Evolutionary conservation across 2,329 filamentous ascomycete genomes (phyloP), one percentile per base, ranked within the genome.

Genomic region (Aspergillus amoenus): DNA sequence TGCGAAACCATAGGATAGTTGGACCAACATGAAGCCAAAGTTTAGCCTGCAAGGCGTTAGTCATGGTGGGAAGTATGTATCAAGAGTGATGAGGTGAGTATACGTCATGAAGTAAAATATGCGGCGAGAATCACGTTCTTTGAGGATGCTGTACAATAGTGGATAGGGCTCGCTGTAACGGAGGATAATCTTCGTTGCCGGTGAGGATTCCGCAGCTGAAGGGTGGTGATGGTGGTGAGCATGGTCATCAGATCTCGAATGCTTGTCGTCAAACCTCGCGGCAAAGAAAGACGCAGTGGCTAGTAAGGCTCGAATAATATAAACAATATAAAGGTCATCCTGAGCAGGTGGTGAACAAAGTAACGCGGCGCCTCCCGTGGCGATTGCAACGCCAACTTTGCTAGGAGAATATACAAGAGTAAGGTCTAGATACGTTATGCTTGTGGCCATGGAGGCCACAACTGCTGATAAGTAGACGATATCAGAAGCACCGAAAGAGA

Each of bases 21-120:
- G 94, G 1, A 99, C 86, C 34, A 90, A 78, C 94, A 99, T 99
- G 73, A 99, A 99, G 6, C 81, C 82, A 66, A 99, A 92, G 71
- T 99, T 99, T 55, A 99, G 83, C 60, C 91, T 96, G 69, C 7
- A 4, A 32, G 22, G 37, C 18, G 50, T 70, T 58, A 73, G 68
- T 56, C 15, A 39, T 42, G 8, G 58, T 18, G 5, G 15, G 18
- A 6, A 18, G 27, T 30, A 30, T 27, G 7, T 27, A 21, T 47
- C n/a, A 11, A n/a, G 30, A 12, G 27, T 5, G 5, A 18, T 18
- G 8, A n/a, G 15, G 22, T 55, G 46, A 27, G 2, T 18, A 22
- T 24, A 95, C 90, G 82, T 84, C 86, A 96, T 96, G 67, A 97
- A 99, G 75, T 99, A 99, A 65, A 96, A 95, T 62, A 99, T 97